A percentile compares a stretch with the other conserved stretches of the same genome.
phyloP scores from a whole-genome alignment of 768 basidiomycete species.

The Mycena amicta region DNA sequence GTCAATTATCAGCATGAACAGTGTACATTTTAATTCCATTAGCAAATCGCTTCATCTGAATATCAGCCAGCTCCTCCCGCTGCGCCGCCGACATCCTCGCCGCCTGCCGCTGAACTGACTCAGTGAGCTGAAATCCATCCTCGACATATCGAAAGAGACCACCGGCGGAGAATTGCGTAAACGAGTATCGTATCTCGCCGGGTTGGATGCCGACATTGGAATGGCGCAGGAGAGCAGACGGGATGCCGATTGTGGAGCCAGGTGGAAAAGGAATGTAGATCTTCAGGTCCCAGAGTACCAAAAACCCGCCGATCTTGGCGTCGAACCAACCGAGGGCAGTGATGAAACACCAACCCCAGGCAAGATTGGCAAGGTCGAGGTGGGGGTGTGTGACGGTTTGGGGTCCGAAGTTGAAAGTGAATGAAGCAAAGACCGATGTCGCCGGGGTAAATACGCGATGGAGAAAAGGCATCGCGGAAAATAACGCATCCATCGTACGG shows the following conservation, averaged over 20 bases:
- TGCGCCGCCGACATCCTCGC: not conserved
- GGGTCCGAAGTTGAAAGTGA: not conserved
- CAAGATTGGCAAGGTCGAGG: not conserved
- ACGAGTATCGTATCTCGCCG: not conserved
- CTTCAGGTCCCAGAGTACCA: not conserved
- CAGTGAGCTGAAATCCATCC: constrained; percentile 7
- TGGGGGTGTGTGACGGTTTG: not conserved
- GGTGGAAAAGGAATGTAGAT: not conserved
- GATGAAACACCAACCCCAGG: not conserved
- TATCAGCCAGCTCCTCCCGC: not conserved
- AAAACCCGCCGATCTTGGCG: not conserved
- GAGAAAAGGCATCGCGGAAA: not conserved
- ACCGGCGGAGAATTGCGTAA: constrained; percentile 24
- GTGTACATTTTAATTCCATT: not conserved
- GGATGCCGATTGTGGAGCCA: not conserved
- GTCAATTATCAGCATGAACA: not conserved
- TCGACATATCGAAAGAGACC: constrained; percentile 22
- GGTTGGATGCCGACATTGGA: not conserved
- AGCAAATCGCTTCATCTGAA: not conserved
- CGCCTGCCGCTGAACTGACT: not conserved
- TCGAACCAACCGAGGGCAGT: not conserved
- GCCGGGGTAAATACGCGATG: not conserved
- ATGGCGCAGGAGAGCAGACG: not conserved
- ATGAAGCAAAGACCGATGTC: not conserved
- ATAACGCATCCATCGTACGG: not conserved